Evolutionary conservation across 2,329 filamentous ascomycete genomes (phyloP), one percentile per base, ranked within the genome.

Genomic region (Aspergillus fumigatus): DNA sequence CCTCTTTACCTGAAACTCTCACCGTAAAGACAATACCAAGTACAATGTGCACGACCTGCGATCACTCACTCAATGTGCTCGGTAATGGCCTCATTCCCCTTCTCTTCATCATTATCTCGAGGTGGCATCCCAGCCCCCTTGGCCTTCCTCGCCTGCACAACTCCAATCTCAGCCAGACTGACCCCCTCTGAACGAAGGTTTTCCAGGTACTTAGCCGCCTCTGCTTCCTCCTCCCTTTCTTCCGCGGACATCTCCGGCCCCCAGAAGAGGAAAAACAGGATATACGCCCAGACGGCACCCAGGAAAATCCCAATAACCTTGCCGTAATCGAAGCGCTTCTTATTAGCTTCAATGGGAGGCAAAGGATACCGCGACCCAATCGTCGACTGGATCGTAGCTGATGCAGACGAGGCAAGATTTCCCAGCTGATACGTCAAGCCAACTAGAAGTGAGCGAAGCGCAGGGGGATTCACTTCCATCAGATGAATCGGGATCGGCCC

Each of bases 241-340:
- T 67, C 60, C 41, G 67, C 64, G 4, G 62, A 67, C 60, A 65
- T 70, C 35, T 71, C 66, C 1, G 65, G 61, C 3, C 70, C 68
- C 57, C 19, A 77, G 32, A 38, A 17, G 5, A 38, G 32, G 32
- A 38, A 38, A 14, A 38, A 38, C 14, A 38, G 32, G 1, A 38
- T 38, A 38, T 38, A 38, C 3, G 32, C 32, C 32, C 32, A 38
- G 32, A 38, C 32, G 32, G 32, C 32, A 3, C 32, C 32, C 14
- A 38, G 5, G 32, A 38, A 38, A 3, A 38, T 38, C 0, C 5
- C 32, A 5, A 38, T 38, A 1, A 38, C 32, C 32, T 17, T 38
- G 6, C 32, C 32, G 14, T 38, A 38, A 38, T 38, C 32, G 32
- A 17, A 38, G 3, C 32, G 32, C 32, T 38, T 38, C 14, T 38